Evolutionary conservation across 306 rosid species (phyloP).

Genomic region (Cucurbita moschata): DNA sequence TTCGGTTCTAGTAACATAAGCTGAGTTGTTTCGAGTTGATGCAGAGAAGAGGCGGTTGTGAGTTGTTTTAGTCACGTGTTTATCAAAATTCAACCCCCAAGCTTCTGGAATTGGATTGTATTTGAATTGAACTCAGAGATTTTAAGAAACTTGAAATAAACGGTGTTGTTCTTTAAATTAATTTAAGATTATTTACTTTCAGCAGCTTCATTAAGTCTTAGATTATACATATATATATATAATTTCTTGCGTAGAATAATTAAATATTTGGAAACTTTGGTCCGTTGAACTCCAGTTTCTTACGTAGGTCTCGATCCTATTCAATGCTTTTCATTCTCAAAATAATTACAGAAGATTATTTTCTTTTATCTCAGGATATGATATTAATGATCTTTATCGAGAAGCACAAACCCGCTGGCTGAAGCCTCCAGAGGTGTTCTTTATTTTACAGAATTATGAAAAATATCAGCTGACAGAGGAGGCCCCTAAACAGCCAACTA

Average conservation of each 20-base stretch:
- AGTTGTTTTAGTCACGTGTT: neutral
- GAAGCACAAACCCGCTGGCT: conserved; percentile 91
- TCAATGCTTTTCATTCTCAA: neutral
- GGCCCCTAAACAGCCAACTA: conserved; percentile 47
- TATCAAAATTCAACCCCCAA: neutral
- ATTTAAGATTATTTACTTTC: neutral
- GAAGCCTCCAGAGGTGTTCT: conserved; percentile 76
- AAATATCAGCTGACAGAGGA: conserved; percentile 38
- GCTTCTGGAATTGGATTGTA: neutral
- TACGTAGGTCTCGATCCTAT: neutral
- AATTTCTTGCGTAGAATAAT: neutral
- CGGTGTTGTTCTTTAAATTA: neutral
- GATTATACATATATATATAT: neutral
- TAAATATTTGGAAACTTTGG: neutral
- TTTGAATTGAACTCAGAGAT: neutral
- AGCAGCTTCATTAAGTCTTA: neutral
- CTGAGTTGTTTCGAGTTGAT: neutral
- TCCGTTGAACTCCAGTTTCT: neutral
- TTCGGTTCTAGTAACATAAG: neutral
- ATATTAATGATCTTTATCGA: conserved; percentile 37
- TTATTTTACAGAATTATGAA: conserved; percentile 67
- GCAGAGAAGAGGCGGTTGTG: neutral
- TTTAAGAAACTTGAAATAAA: neutral
- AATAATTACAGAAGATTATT: neutral
- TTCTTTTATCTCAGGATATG: conserved; percentile 36